Evolutionary conservation across 2,329 filamentous ascomycete species (phyloP).

Genomic region (Tolypocladium paradoxum): DNA sequence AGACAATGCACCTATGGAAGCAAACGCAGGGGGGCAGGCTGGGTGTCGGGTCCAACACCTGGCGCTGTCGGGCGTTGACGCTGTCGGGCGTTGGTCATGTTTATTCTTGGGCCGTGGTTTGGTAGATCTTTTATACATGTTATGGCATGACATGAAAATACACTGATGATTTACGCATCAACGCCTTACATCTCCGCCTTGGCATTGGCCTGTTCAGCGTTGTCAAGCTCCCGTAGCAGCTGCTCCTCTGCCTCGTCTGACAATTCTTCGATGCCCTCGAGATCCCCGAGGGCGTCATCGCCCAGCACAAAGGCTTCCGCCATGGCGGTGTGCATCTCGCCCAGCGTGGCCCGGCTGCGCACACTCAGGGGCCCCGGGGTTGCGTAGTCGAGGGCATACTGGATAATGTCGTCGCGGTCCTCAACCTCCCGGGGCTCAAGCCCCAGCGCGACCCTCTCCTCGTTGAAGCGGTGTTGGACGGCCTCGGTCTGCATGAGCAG

Average conservation of each 20-base stretch:
- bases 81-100: not conserved
- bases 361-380: slow-evolving; percentile 27
- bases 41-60: not conserved
- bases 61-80: not conserved
- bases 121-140: not conserved
- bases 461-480: slow-evolving; percentile 55
- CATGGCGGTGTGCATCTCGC: slow-evolving; percentile 27
- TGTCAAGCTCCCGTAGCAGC: slow-evolving; percentile 22
- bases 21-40: not conserved
- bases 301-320: slow-evolving; percentile 37
- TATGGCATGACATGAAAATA: not conserved
- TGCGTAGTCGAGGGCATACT: slow-evolving; percentile 29
- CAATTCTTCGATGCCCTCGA: slow-evolving; percentile 28
- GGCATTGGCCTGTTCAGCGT: slow-evolving; percentile 9
- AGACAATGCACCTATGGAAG: not conserved
- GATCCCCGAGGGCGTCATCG: slow-evolving; percentile 24
- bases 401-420: slow-evolving; percentile 26
- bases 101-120: not conserved
- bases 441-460: slow-evolving; percentile 55
- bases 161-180: not conserved
- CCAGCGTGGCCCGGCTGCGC: slow-evolving; percentile 24
- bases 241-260: slow-evolving; percentile 26
- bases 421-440: slow-evolving; percentile 32
- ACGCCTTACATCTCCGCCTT: slow-evolving; percentile 4
- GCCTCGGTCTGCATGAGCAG: slow-evolving; percentile 67